Conservation (phyloP, 768 basidiomycete species). For the Leccinum aurantiacum region DNA sequence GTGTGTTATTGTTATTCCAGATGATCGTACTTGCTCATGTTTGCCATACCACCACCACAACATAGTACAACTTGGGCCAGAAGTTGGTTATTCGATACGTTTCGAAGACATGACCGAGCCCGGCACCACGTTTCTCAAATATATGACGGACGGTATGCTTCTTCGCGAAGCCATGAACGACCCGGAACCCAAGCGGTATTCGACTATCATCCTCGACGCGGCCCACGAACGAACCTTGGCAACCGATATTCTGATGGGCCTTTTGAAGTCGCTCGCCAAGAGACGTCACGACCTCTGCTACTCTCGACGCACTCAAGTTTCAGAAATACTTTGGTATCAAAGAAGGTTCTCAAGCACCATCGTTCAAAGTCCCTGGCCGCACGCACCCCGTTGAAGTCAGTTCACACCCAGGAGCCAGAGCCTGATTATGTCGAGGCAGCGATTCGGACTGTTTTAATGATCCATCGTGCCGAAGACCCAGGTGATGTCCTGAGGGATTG, state of each 20-base stretch:
- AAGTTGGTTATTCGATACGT: constrained; percentile 97
- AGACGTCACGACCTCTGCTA: constrained; percentile 88
- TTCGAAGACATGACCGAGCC: constrained; percentile 86
- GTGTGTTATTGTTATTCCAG: constrained; percentile 44
- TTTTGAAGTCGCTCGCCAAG: constrained; percentile 82
- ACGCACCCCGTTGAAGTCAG: constrained; percentile 94
- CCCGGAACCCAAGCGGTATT: constrained; percentile 82
- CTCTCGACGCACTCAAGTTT: constrained; percentile 95
- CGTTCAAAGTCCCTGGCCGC: constrained; percentile 89
- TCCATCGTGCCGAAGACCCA: constrained; percentile 90
- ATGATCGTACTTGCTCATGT: constrained; percentile 4
- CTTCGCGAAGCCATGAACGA: constrained; percentile 98
- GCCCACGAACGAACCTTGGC: constrained; percentile 98
- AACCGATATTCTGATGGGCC: constrained; percentile 98
- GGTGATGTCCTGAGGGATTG: constrained; percentile 69
- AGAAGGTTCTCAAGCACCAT: constrained; percentile 50
- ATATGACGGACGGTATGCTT: constrained; percentile 99
- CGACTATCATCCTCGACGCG: constrained; percentile 97
- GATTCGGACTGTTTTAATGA: constrained; percentile 94
- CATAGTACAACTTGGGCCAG: constrained; percentile 84
- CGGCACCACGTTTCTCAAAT: constrained; percentile 94
- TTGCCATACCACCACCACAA: background rate
- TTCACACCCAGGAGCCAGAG: constrained; percentile 90
- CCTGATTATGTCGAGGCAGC: constrained; percentile 97
- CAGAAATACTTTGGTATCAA: constrained; percentile 84